Percentiles rank a stretch among this genome's conserved stretches.
These are phyloP conservation scores for Fusarium domesticum DNA, from an alignment of 2,329 filamentous ascomycete genomes.

Conservation along the genomic window DNA sequence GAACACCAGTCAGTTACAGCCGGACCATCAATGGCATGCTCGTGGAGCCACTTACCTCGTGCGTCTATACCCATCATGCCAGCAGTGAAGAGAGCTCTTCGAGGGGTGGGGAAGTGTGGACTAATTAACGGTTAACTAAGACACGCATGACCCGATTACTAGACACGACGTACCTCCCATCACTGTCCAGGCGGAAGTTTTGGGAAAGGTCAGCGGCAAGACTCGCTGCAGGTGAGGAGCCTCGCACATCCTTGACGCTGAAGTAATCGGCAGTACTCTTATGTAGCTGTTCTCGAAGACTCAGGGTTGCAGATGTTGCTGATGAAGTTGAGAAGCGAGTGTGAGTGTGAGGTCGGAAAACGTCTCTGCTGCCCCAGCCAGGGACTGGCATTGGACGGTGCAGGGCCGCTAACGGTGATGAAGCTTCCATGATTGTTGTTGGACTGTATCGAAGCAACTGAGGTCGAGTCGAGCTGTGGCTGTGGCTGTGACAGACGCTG, in stretches of 20 bases:
- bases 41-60: conserved; percentile 31
- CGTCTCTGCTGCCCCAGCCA: conserved; percentile 56
- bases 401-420: conserved; percentile 91
- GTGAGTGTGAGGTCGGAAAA: conserved; percentile 51
- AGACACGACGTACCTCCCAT: conserved; percentile 64
- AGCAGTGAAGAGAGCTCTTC: conserved; percentile 41
- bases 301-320: conserved; percentile 64
- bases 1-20: conserved; percentile 23
- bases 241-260: conserved; percentile 69
- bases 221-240: conserved; percentile 87
- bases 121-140: conserved; percentile 28
- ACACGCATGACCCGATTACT: conserved; percentile 1
- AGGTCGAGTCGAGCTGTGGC: conserved; percentile 19
- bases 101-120: conserved; percentile 42
- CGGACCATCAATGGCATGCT: not conserved
- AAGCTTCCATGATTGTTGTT: conserved; percentile 71
- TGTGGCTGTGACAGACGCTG: conserved; percentile 24
- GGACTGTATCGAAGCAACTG: conserved; percentile 18
- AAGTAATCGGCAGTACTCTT: conserved; percentile 73
- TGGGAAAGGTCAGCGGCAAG: conserved; percentile 92
- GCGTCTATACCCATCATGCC: conserved; percentile 37
- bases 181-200: conserved; percentile 89
- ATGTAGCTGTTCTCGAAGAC: conserved; percentile 72
- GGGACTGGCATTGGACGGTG: conserved; percentile 64
- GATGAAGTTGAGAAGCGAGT: conserved; percentile 49